Conservation (phyloP, 441 rosid genomes). For the Erodium trifolium region DNA sequence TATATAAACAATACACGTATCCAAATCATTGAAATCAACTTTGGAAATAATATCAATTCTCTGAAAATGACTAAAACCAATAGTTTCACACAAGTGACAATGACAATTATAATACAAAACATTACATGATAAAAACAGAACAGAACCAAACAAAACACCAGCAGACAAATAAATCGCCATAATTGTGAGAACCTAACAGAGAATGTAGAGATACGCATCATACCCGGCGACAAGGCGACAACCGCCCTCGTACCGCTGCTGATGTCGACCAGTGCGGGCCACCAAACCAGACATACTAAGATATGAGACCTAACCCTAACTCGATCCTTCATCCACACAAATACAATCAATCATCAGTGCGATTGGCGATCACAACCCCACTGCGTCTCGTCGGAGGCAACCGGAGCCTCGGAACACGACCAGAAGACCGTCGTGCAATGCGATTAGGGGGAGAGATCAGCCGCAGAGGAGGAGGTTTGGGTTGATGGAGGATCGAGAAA, state of each 20-base stretch:
- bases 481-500: not conserved
- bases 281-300: slow-evolving; percentile 75
- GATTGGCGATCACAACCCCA: not conserved
- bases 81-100: not conserved
- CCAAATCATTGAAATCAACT: no score
- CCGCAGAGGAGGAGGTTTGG: not conserved
- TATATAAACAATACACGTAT: no score
- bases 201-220: slow-evolving; percentile 34
- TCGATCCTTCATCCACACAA: not conserved
- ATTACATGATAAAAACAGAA: not conserved
- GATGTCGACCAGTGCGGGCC: slow-evolving; percentile 98
- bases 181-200: not conserved
- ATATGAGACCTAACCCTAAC: not conserved
- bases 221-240: slow-evolving; percentile 92
- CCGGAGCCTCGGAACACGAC: slow-evolving; percentile 20
- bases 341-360: not conserved
- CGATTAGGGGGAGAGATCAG: no score
- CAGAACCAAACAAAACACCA: not conserved
- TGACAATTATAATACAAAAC: not conserved
- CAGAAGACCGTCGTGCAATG: slow-evolving; percentile 21
- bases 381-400: not conserved
- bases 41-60: not conserved
- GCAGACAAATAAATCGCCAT: slow-evolving; percentile 2
- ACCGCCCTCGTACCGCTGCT: slow-evolving; percentile 83
- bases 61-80: not conserved